Evolutionary conservation across 2,329 filamentous ascomycete species (phyloP).

Genomic region (Xylaria digitata): DNA sequence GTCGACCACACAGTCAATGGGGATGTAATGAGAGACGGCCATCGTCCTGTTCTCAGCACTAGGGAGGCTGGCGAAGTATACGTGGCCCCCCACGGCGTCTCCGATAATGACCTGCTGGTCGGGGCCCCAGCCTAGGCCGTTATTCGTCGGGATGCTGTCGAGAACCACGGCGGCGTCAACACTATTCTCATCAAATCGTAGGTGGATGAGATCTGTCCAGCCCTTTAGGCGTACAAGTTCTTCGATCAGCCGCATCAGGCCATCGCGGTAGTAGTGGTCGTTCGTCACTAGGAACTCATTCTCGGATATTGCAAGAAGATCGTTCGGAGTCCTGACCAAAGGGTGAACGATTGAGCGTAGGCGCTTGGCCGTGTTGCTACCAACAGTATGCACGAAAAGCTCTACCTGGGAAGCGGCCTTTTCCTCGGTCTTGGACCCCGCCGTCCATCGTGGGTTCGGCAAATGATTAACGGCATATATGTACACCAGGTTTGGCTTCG

Average conservation of each 20-base stretch:
- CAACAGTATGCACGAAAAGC: constrained; percentile 65
- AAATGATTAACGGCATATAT: constrained; percentile 71
- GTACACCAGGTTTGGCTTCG: constrained; percentile 63
- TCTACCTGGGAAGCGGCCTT: constrained; percentile 66
- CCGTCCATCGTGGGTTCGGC: constrained; percentile 58
- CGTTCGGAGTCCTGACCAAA: constrained; percentile 68
- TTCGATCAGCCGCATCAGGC: constrained; percentile 60
- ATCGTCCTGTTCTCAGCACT: constrained; percentile 50
- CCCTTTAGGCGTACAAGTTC: constrained; percentile 54
- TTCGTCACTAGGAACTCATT: constrained; percentile 68
- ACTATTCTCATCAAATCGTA: constrained; percentile 54
- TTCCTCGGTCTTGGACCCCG: constrained; percentile 43
- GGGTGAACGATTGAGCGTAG: constrained; percentile 65
- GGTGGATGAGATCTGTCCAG: constrained; percentile 63
- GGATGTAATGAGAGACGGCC: constrained; percentile 56
- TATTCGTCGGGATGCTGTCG: constrained; percentile 62
- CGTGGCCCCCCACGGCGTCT: constrained; percentile 57
- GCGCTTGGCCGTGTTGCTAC: constrained; percentile 56
- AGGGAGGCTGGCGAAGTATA: constrained; percentile 57
- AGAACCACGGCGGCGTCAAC: constrained; percentile 59
- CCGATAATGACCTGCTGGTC: constrained; percentile 56
- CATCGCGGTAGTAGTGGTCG: constrained; percentile 66
- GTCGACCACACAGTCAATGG: constrained; percentile 61
- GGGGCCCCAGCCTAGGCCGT: constrained; percentile 65
- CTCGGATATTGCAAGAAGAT: constrained; percentile 61